These are phyloP conservation scores for Neonectria ditissima DNA, from an alignment of 2,329 filamentous ascomycete genomes.

Conservation along the genomic window DNA sequence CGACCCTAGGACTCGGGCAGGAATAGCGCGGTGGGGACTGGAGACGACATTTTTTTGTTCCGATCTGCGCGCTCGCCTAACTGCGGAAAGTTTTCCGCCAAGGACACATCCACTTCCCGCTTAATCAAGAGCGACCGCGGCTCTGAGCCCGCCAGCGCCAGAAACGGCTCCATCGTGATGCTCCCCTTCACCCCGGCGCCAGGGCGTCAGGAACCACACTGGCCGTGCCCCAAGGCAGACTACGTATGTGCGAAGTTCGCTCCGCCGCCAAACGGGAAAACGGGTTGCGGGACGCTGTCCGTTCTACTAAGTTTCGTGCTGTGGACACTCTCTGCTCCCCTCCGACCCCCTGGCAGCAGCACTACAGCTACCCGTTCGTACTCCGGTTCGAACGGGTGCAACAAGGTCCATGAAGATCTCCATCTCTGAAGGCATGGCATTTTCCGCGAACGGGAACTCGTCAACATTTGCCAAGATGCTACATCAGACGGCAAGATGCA, in stretches of 20 bases:
- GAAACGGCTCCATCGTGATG: not conserved
- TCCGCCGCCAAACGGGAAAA: constrained; percentile 11
- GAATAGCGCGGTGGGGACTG: constrained; percentile 2
- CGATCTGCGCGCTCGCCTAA: constrained; percentile 43
- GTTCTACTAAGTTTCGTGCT: too few relatives aligned
- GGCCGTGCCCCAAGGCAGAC: constrained; percentile 11
- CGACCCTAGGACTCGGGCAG: constrained; percentile 28
- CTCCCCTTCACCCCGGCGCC: not conserved
- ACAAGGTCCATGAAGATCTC: constrained; percentile 16
- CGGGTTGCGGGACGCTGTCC: constrained; percentile 11
- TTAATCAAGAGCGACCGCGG: constrained; percentile 15
- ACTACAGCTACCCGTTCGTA: not conserved
- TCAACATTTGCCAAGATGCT: constrained; percentile 14
- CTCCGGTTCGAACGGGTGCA: not conserved
- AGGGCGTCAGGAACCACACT: not conserved
- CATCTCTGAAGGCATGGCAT: constrained; percentile 13
- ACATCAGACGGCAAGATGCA: not conserved
- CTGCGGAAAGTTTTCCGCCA: constrained; percentile 40
- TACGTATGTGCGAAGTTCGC: too few relatives aligned
- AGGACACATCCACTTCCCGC: constrained; percentile 18
- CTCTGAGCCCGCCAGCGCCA: constrained; percentile 16
- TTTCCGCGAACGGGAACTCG: constrained; percentile 26
- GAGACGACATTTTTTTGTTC: constrained; percentile 23
- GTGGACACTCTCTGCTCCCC: too few relatives aligned
- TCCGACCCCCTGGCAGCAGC: not conserved